Evolutionary conservation across 2,329 filamentous ascomycete species (phyloP).

Genomic region (Teratosphaeria viscida): DNA sequence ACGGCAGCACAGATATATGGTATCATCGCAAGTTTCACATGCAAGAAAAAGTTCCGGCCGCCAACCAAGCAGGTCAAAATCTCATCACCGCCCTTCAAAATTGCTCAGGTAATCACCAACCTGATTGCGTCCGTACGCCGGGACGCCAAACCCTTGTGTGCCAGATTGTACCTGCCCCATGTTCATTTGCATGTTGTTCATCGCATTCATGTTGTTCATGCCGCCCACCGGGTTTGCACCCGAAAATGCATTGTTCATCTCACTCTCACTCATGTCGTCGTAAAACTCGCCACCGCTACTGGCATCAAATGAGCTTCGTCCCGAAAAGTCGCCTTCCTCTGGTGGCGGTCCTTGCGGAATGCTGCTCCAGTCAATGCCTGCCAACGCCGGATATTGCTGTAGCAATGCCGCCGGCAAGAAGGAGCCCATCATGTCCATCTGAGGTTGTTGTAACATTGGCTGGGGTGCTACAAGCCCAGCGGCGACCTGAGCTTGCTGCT

Average conservation of each 20-base stretch:
- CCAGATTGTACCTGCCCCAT: slow-evolving; percentile 7
- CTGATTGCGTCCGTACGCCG: slow-evolving; percentile 2
- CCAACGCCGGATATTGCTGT: slow-evolving; percentile 87
- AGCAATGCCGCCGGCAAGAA: slow-evolving; percentile 76
- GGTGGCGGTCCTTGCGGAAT: slow-evolving; percentile 46
- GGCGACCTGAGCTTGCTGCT: slow-evolving; percentile 37
- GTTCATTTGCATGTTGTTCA: slow-evolving; percentile 5
- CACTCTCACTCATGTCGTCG: slow-evolving; percentile 53
- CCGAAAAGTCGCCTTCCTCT: slow-evolving; percentile 52
- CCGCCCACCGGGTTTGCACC: slow-evolving; percentile 12
- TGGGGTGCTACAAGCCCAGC: slow-evolving; percentile 24
- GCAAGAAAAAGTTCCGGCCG: background rate
- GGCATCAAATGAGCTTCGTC: slow-evolving; percentile 68
- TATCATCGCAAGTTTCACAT: background rate
- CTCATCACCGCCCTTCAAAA: slow-evolving; percentile 23
- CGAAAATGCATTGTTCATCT: slow-evolving; percentile 10
- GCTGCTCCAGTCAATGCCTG: slow-evolving; percentile 75
- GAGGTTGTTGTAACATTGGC: slow-evolving; percentile 27
- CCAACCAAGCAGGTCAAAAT: background rate
- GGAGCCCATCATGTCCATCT: slow-evolving; percentile 47
- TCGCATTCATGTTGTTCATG: slow-evolving; percentile 13
- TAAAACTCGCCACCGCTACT: slow-evolving; percentile 61
- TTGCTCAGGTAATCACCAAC: slow-evolving; percentile 21
- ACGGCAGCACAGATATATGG: background rate
- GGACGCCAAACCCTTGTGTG: background rate